phyloP scores from a whole-genome alignment of 169 alveolate genomes.

The Cryptosporidium baileyi region DNA sequence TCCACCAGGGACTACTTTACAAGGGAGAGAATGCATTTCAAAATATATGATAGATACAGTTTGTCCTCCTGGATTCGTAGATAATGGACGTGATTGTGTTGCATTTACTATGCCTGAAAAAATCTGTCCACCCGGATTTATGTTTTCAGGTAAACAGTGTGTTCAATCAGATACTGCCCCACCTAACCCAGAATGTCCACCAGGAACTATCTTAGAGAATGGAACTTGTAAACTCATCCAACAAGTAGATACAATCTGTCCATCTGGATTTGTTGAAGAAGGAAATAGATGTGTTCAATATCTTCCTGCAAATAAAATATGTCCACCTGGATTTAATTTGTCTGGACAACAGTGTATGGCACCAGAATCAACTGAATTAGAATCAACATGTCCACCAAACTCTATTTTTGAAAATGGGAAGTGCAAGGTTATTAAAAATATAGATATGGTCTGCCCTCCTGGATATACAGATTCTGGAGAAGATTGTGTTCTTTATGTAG shows the following conservation, averaged over 20 bases:
- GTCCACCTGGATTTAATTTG: constrained; percentile 68
- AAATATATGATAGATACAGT: constrained; percentile 63
- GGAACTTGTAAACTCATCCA: constrained; percentile 70
- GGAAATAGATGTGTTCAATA: constrained; percentile 70
- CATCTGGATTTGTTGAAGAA: constrained; percentile 68
- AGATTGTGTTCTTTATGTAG: constrained; percentile 68
- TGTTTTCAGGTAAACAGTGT: constrained; percentile 64
- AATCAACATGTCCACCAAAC: constrained; percentile 64
- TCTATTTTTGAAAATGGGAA: constrained; percentile 58
- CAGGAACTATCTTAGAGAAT: constrained; percentile 63
- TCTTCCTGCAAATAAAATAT: constrained; percentile 64
- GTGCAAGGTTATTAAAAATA: constrained; percentile 58
- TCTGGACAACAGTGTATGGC: constrained; percentile 70
- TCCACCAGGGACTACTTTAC: constrained; percentile 64
- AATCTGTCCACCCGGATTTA: constrained; percentile 61
- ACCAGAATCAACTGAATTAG: constrained; percentile 62
- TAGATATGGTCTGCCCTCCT: constrained; percentile 69
- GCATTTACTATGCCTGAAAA: constrained; percentile 64
- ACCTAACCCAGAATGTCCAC: constrained; percentile 70
- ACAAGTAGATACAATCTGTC: constrained; percentile 66
- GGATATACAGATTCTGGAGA: constrained; percentile 70
- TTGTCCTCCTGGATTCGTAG: constrained; percentile 69
- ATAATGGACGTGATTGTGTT: constrained; percentile 69
- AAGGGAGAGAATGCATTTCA: constrained; percentile 58
- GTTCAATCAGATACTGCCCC: constrained; percentile 70